These are phyloP conservation scores for Metarhizium sp. DNA, from an alignment of 2,329 filamentous ascomycete genomes.

Conservation along the genomic window DNA sequence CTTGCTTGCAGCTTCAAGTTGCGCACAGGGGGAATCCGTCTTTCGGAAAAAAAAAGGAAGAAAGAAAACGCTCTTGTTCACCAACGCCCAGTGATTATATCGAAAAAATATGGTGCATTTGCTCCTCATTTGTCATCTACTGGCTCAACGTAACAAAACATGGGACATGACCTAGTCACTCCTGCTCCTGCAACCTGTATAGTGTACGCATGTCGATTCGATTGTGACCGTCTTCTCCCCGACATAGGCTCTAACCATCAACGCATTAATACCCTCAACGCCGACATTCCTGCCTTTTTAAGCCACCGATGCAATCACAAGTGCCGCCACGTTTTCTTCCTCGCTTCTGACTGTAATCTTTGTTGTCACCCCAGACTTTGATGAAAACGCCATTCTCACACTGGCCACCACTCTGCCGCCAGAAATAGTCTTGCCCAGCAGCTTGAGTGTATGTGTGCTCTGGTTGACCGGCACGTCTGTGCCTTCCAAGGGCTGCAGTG, in stretches of 20 bases:
- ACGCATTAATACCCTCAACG: constrained; percentile 27
- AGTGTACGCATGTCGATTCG: neutral
- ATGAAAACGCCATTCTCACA: constrained; percentile 87
- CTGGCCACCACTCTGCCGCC: constrained; percentile 82
- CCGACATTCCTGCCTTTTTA: constrained; percentile 35
- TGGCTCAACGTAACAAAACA: neutral
- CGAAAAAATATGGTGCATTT: no score
- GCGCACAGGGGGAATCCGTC: no score
- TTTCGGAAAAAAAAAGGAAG: no score
- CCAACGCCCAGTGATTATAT: no score
- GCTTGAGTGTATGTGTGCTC: constrained; percentile 87
- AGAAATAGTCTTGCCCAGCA: constrained; percentile 89
- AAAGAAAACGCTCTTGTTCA: no score
- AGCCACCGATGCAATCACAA: constrained; percentile 77
- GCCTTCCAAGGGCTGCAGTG: constrained; percentile 86
- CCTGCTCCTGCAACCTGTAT: neutral
- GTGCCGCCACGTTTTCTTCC: constrained; percentile 78
- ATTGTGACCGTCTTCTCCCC: neutral
- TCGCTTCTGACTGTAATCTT: constrained; percentile 91
- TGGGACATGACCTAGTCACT: neutral
- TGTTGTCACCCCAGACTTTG: constrained; percentile 88
- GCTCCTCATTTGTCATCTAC: neutral
- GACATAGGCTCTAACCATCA: constrained; percentile 17
- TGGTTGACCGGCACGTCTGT: constrained; percentile 83
- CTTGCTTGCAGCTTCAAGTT: no score